Base-by-base conservation (phyloP, 106 monocot genomes). In the Acorus calamus region DNA sequence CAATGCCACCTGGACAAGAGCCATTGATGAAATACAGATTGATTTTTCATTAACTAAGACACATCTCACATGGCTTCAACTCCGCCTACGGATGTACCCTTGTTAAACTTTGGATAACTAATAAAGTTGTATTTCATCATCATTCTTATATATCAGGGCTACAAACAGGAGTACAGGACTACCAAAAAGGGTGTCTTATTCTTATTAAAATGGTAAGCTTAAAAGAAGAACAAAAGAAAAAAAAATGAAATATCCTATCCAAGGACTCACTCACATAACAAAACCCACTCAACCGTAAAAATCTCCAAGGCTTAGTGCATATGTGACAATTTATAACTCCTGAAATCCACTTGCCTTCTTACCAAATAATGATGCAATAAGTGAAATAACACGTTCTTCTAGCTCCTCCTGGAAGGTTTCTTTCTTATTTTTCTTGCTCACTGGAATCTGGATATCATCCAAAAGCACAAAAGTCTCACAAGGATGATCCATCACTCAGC, bases 281-380 rank as follows among this genome's bases (percentile, higher is more conserved):
- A 42, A 8, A 44, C 11, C 41, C 3, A 43, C 42, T 7, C 2
- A 59, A 7, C 5, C 59, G 9, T 59, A 1, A 55, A 47, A 14
- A 28, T n/a, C 3, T 11, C 65, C n/a, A n/a, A n/a, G n/a, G n/a
- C n/a, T n/a, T n/a, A n/a, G 59, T 44, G 14, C 42, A 44, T 1
- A 59, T 2, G 4, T 43, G 9, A 42, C 0, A 55, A 47, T 8
- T 8, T n/a, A 2, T 11, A 63, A 59, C 42, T 46, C 52, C 47
- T 13, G 56, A 45, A 68, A 46, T 65, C 50, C 47, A 86, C 80
- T 86, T 86, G 83, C 81, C 72, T 82, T 70, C 93, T 96, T 96
- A 91, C 96, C 91, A 83, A 96, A 88, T 81, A 96, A 85, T 66
- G 96, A 91, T 46, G 96, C 84, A 68, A 96, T 77, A 8, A 96